These are phyloP conservation scores for Malus fusca DNA, from an alignment of 306 rosid species.

Conservation along the genomic window DNA sequence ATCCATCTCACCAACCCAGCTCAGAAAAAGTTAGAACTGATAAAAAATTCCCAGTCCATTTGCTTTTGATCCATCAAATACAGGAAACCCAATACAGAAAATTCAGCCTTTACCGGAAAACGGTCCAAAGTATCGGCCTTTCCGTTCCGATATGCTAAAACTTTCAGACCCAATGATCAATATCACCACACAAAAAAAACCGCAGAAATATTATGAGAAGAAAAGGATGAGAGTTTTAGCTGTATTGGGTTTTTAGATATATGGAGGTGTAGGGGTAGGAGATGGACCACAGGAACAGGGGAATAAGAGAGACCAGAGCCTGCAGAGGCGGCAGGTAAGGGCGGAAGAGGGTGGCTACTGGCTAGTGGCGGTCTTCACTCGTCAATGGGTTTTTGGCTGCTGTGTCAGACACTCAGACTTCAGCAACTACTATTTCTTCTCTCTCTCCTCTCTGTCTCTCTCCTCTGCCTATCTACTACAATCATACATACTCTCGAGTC, in stretches of 20 bases:
- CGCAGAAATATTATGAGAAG: neutral
- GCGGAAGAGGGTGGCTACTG: neutral
- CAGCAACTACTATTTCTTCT: neutral
- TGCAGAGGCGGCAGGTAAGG: conserved; percentile 16
- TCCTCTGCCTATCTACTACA: neutral
- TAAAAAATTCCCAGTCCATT: neutral
- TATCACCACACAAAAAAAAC: neutral
- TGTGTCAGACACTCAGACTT: conserved; percentile 23
- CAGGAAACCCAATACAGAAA: neutral
- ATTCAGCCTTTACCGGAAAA: neutral
- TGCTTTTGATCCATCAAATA: neutral
- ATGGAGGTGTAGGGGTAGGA: neutral
- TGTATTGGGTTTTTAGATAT: neutral
- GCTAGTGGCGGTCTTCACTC: conserved; percentile 31
- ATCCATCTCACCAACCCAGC: neutral
- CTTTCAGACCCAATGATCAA: neutral
- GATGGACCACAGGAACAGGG: conserved; percentile 7
- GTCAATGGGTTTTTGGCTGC: conserved; percentile 9
- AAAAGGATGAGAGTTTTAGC: neutral
- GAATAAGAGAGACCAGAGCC: neutral
- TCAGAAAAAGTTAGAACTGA: neutral
- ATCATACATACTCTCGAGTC: conserved; percentile 4
- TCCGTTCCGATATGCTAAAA: neutral
- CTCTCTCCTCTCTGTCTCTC: conserved; percentile 10
- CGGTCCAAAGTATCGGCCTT: neutral